Base-by-base conservation (phyloP, 2,329 filamentous ascomycete species). In the Hymenoscyphus scutula region DNA sequence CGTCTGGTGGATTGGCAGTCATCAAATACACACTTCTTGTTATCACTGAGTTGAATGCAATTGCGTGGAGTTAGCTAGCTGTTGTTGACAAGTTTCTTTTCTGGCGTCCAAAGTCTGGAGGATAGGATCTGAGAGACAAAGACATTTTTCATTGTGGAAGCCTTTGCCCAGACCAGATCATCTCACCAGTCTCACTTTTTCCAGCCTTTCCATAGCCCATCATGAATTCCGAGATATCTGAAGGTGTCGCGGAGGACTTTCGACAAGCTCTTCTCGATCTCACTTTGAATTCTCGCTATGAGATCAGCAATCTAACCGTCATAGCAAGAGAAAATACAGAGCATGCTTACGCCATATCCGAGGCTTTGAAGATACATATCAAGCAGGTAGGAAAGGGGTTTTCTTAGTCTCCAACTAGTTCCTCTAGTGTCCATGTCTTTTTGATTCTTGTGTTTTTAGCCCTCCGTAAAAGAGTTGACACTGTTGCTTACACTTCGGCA, bases 311-410 rank as follows among this genome's bases (percentile, higher is more conserved):
- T 78, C 79, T 99, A 78, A 99, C 95, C 66, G 88, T 97, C 76
- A 98, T 99, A 78, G 95, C 95, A 64, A 92, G 96, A 77, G 95
- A 99, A 77, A 97, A 96, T 73, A 97, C 93, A 68, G 92, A 96
- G 77, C 90, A 97, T 80, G 95, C 95, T 38, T 86, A 96, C 76
- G 91, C 90, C 68, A 98, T 99, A 72, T 93, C 95, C 19, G 87
- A 91, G 72, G 91, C 91, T 56, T 80, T 99, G 70, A 91, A 96
- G 76, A 90, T 93, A 68, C 95, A 99, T 74, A 97, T 99, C 77
- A 89, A 92, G 77, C 90, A 90, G 84, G 95, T 97, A 91, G 84
- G 92, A 64, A 55, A 61, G 37, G 53, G 30, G 53, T 66, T 66
- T 60, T 59, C 62, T 64, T 83, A 59, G 25, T 27, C 25, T 59